Evolutionary conservation across 768 basidiomycete genomes (phyloP).

Genomic region (Trametes meyenii): DNA sequence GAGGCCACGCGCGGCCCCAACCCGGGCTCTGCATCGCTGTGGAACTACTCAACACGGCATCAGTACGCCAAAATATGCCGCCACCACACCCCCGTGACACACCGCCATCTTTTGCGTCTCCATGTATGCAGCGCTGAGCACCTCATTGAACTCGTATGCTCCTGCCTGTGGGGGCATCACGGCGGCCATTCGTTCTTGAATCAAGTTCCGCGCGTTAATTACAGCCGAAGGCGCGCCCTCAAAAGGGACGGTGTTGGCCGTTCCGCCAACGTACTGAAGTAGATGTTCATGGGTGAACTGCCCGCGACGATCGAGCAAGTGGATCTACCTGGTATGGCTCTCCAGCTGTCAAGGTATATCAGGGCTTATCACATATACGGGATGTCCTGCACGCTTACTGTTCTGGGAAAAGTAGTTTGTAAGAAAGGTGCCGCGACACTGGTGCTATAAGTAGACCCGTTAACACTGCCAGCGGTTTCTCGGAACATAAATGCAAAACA

Average conservation of each 20-base stretch:
- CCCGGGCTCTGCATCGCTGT: conserved; percentile 77
- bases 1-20: conserved; percentile 75
- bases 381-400: conserved; percentile 36
- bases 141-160: conserved; percentile 65
- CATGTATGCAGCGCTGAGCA: conserved; percentile 84
- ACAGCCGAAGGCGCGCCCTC: conserved; percentile 61
- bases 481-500: not conserved
- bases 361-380: conserved; percentile 5
- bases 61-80: not conserved
- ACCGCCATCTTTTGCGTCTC: conserved; percentile 85
- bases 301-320: not conserved
- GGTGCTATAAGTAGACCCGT: conserved; percentile 52
- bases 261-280: conserved; percentile 73
- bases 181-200: conserved; percentile 51
- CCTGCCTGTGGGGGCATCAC: conserved; percentile 43
- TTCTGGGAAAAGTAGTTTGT: conserved; percentile 89
- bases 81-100: conserved; percentile 29
- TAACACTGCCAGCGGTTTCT: not conserved
- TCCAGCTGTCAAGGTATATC: conserved; percentile 52
- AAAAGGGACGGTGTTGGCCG: conserved; percentile 72
- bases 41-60: conserved; percentile 52
- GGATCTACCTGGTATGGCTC: conserved; percentile 71
- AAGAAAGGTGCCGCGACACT: conserved; percentile 69
- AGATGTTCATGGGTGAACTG: not conserved
- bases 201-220: conserved; percentile 56